Evolutionary conservation across 805 yeast genomes (phyloP).

Genomic region (Hanseniaspora pseudoguilliermondii): DNA sequence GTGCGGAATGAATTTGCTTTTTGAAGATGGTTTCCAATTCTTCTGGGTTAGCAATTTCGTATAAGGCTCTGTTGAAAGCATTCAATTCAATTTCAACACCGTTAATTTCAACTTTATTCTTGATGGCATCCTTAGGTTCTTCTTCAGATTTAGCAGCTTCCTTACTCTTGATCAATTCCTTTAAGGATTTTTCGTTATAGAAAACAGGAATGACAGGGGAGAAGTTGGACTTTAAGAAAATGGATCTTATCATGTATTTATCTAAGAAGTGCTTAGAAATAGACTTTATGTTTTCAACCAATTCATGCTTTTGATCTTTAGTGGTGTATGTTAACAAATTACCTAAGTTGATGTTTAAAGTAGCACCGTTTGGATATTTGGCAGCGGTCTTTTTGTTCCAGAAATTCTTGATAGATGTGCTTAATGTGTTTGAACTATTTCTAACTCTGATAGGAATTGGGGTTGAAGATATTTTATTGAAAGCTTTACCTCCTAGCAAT

Average conservation of each 20-base stretch:
- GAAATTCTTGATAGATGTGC: slow-evolving; percentile 47
- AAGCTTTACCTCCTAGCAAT: slow-evolving; percentile 73
- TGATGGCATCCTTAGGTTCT: slow-evolving; percentile 17
- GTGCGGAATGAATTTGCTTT: slow-evolving; percentile 36
- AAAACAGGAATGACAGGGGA: slow-evolving; percentile 83
- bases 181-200: slow-evolving; percentile 40
- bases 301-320: slow-evolving; percentile 28
- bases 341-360: slow-evolving; percentile 57
- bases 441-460: slow-evolving; percentile 55
- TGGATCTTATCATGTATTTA: slow-evolving; percentile 37
- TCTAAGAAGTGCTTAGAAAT: slow-evolving; percentile 37
- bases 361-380: slow-evolving; percentile 61
- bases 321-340: slow-evolving; percentile 30
- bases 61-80: slow-evolving; percentile 60
- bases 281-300: slow-evolving; percentile 48
- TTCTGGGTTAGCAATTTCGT: slow-evolving; percentile 71
- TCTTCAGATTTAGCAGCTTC: slow-evolving; percentile 20
- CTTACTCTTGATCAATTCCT: slow-evolving; percentile 18
- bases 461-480: slow-evolving; percentile 48
- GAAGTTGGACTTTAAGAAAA: slow-evolving; percentile 49
- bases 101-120: slow-evolving; percentile 24
- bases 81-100: slow-evolving; percentile 37
- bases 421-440: slow-evolving; percentile 39
- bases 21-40: slow-evolving; percentile 52
- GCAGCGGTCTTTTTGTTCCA: slow-evolving; percentile 43